Conservation (phyloP, 2,329 filamentous ascomycete species). For the Cryphonectria radicalis region DNA sequence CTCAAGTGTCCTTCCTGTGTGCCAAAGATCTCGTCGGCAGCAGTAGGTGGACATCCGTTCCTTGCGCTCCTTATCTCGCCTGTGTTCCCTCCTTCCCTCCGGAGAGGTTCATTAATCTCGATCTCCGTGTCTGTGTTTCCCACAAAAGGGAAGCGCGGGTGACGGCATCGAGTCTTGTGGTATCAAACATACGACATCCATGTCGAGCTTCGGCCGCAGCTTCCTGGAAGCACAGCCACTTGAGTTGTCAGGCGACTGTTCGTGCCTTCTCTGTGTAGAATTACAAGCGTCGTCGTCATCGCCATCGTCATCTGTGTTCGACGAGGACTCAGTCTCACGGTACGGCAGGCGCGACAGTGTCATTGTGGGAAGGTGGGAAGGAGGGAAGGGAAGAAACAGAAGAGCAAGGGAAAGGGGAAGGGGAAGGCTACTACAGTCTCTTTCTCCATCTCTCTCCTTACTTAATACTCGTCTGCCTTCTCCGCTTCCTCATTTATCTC, state of each 20-base stretch:
- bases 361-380: neutral
- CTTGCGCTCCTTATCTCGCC: neutral
- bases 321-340: neutral
- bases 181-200: neutral
- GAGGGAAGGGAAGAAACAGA: neutral
- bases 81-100: neutral
- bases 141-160: neutral
- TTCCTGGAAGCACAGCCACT: neutral
- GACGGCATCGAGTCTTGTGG: constrained; percentile 7
- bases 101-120: neutral
- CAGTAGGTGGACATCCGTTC: neutral
- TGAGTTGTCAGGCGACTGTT: neutral
- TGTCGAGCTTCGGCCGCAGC: neutral
- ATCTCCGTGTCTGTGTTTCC: neutral
- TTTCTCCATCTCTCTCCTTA: neutral
- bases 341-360: neutral
- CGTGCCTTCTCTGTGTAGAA: neutral
- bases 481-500: neutral
- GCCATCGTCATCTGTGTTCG: neutral
- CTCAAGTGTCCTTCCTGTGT: too few relatives aligned
- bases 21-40: neutral
- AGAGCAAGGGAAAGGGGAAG: neutral
- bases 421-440: neutral
- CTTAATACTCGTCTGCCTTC: neutral
- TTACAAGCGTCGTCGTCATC: neutral